Conservation (phyloP, 805 yeast genomes). For the Wickerhamiella dianesei region DNA sequence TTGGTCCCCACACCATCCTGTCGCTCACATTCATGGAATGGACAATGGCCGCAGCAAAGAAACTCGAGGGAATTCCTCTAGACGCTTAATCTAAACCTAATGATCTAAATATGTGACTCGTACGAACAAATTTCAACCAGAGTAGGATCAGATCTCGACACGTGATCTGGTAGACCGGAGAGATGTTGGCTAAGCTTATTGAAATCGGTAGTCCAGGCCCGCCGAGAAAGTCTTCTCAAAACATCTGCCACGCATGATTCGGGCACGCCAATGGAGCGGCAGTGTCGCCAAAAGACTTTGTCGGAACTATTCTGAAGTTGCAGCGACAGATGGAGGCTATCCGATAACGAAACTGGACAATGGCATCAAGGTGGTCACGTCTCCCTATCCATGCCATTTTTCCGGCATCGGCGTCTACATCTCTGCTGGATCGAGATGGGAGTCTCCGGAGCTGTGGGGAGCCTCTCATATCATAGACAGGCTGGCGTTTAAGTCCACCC, state of each 20-base stretch:
- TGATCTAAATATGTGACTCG: too few species aligned
- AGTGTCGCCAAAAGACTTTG: neutral
- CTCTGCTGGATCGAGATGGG: conserved; percentile 83
- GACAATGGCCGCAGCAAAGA: conserved; percentile 51
- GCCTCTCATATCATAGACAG: conserved; percentile 75
- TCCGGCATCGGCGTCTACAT: conserved; percentile 81
- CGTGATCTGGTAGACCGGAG: neutral
- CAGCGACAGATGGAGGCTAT: conserved; percentile 5
- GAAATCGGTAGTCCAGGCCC: neutral
- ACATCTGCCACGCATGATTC: neutral
- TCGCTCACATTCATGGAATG: conserved; percentile 93
- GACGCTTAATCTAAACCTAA: neutral
- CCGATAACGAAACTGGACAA: conserved; percentile 38
- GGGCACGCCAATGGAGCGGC: neutral
- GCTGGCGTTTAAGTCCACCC: conserved; percentile 45
- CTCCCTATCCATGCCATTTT: conserved; percentile 79
- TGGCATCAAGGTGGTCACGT: conserved; percentile 74
- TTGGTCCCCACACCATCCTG: conserved; percentile 84
- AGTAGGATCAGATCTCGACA: neutral
- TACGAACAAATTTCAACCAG: neutral
- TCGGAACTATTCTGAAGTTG: neutral
- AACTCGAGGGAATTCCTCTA: conserved; percentile 29
- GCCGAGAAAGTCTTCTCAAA: neutral
- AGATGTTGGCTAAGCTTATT: neutral
- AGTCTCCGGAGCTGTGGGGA: conserved; percentile 48